phyloP scores from a whole-genome alignment of 352 stramenopile genomes.

The Vaucheria bursata region DNA sequence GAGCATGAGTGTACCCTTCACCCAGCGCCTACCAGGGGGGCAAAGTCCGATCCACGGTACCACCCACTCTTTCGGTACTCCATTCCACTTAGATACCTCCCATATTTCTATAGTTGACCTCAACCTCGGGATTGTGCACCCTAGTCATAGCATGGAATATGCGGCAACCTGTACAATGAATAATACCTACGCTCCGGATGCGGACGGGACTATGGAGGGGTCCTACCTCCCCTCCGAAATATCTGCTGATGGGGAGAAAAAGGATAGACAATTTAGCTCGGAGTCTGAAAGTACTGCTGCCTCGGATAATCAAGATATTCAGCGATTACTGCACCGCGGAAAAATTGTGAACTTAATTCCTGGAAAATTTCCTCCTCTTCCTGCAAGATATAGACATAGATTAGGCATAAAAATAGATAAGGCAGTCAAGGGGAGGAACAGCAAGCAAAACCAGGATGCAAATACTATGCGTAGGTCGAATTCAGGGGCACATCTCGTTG shows the following conservation, averaged over 20 bases:
- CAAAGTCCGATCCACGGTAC: background rate
- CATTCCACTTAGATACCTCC: background rate
- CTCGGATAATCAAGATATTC: too few relatives aligned
- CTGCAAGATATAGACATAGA: background rate
- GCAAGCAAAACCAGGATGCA: background rate
- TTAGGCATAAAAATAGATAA: background rate
- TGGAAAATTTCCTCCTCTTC: background rate
- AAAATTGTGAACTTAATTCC: too few relatives aligned
- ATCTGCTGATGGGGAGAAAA: too few relatives aligned
- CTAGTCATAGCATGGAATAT: constrained; percentile 19
- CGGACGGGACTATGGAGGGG: background rate
- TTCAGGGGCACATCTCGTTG: background rate
- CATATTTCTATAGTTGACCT: constrained; percentile 33
- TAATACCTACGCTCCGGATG: background rate
- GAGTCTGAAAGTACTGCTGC: too few relatives aligned
- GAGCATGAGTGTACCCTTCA: background rate
- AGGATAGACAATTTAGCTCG: too few relatives aligned
- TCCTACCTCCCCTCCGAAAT: background rate
- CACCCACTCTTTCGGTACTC: background rate
- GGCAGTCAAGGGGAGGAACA: background rate
- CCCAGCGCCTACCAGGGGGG: background rate
- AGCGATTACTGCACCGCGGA: too few relatives aligned
- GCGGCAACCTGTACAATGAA: background rate
- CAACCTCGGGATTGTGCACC: constrained; percentile 13
- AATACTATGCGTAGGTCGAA: background rate